Base-by-base conservation (phyloP, 306 rosid genomes). In the Acacia crassicarpa region DNA sequence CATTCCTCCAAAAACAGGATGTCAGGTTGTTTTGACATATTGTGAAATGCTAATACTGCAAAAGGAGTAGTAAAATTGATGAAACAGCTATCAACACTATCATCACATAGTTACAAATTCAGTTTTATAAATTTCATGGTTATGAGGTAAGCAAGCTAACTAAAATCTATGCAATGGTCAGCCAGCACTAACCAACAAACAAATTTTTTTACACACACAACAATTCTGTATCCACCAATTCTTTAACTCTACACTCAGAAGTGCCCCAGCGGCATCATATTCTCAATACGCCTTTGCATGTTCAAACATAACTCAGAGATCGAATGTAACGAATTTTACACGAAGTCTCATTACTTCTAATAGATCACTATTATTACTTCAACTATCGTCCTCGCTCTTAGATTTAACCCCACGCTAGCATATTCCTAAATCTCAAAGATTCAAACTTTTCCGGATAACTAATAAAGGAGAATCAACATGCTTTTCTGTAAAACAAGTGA, bases 1-100 rank as follows among this genome's bases (percentile, higher is more conserved):
- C 95, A 92, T 80, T 92, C 94, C 77, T 94, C 98, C 40, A 92
- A 75, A 81, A 94, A 94, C 72, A 92, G 33, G 35, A 83, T 74
- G 30, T 45, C 43, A 13, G 77, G 83, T 59, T 79, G 83, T 80
- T 85, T 87, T 43, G 92, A 91, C 98, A 91, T 93, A 67, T 72
- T 83, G 72, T 33, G 70, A 71, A 54, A 69, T 67, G n/a, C 71
- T 63, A 68, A 65, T 56, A 16, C 75, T 83, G 74, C 46, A 82
- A 81, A 45, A 74, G 69, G 41, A 63, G 41, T 5, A 78, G 49
- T 22, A 62, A 58, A 45, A 62, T 13, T 62, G 33, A 14, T 54
- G 54, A 48, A 48, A 48, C 54, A 48, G 16, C 54, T 16, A 48
- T 48, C 54, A 48, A 48, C 49, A 61, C 62, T 58, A 20, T 20